Base-by-base conservation (phyloP, 2,329 filamentous ascomycete species). In the Colletotrichum sansevieriae region DNA sequence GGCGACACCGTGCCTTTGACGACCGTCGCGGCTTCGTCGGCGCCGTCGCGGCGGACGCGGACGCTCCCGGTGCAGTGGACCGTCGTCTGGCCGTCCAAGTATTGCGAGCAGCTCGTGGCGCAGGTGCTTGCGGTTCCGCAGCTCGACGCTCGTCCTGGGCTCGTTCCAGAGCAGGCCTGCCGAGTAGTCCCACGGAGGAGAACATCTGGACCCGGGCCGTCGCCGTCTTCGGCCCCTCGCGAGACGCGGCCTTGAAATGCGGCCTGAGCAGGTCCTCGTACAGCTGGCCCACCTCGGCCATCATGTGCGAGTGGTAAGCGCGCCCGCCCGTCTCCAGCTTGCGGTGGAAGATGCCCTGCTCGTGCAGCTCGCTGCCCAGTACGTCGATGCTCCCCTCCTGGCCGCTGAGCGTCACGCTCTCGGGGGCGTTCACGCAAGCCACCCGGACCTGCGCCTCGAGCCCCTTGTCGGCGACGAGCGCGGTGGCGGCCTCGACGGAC, bases 41-140 rank as follows among this genome's bases (percentile, higher is more conserved):
- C 6, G 25, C 25, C 25, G 25, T 3, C 25, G 25, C 25, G 25
- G 3, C 3, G 6, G 25, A 39, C 12, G 9, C 35, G 35, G 3
- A 39, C 8, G 35, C 35, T 39, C 3, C 35, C 35, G 4, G 35
- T 10, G 35, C 35, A 39, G 35, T 39, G 35, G 9, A 9, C 8
- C 10, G 35, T 39, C 9, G 35, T 10, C 25, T 25, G 25, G 25
- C 12, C 9, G 9, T 10, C 35, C 4, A 9, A 13, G 9, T 13
- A 39, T 13, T 10, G 12, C 12, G 35, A 77, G 67, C 1, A 77
- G 71, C 7, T 54, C 37, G 37, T 68, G 65, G 44, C n/a, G 65
- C 43, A 49, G 20, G 46, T 29, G 43, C 20, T 63, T 20, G 3
- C 67, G 54, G n/a, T 33, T 56, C 15, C 56, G 60, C 65, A 51